phyloP scores from a whole-genome alignment of 1,284 basidiomycete species.

The Sphaerobolus stellatus region DNA sequence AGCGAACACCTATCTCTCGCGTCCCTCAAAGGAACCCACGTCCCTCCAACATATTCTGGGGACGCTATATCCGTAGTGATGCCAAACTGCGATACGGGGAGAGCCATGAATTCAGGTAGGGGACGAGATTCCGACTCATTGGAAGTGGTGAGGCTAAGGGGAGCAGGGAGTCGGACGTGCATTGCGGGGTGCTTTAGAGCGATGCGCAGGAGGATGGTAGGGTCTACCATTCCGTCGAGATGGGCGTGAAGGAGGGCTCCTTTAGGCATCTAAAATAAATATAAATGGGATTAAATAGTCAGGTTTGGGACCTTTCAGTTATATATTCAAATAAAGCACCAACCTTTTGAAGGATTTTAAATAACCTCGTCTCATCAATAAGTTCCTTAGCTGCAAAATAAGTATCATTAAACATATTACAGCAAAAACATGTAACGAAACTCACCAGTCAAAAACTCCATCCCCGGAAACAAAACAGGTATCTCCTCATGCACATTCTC shows the following conservation, averaged over 20 bases:
- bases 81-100: no score
- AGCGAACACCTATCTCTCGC: slow-evolving; percentile 5
- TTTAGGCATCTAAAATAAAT: slow-evolving; percentile 61
- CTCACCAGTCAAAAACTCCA: slow-evolving; percentile 69
- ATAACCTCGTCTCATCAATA: slow-evolving; percentile 59
- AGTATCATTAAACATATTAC: no score
- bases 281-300: no score
- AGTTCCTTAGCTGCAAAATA: slow-evolving; percentile 47
- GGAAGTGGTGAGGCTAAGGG: no score
- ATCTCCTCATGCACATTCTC: slow-evolving; percentile 50
- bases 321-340: no score
- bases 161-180: slow-evolving; percentile 48
- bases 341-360: slow-evolving; percentile 59
- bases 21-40: slow-evolving; percentile 15
- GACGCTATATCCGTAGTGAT: slow-evolving; percentile 7
- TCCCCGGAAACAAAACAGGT: slow-evolving; percentile 67
- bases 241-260: slow-evolving; percentile 71
- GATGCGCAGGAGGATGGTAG: slow-evolving; percentile 46
- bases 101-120: no score
- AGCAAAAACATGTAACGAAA: no score
- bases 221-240: slow-evolving; percentile 66
- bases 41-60: slow-evolving; percentile 8
- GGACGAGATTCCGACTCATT: no score
- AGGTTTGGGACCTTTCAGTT: no score
- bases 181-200: slow-evolving; percentile 57